Evolutionary conservation across 2,329 filamentous ascomycete species (phyloP), one percentile per base, ranked within the genome.

Genomic region (Fusarium transvaalense): DNA sequence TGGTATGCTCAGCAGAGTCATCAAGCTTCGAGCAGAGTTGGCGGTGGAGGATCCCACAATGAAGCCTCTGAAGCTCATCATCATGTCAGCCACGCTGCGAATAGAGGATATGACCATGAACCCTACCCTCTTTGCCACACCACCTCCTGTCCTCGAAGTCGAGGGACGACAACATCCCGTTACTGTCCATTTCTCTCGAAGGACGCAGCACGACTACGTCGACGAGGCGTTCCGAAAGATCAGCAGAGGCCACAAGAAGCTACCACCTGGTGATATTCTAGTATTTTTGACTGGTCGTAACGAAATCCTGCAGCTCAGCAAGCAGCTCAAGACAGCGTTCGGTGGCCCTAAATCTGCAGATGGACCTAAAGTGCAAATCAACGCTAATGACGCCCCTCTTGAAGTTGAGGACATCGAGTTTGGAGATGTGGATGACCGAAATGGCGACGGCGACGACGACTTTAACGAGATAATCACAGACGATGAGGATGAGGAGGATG

Each of bases 81-180:
- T 99, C 80, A 99, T 99, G 97, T 98, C 95, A 62, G 96, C 96
- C 42, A 99, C 96, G 3, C 84, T 99, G 34, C 87, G 94, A 61
- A 92, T 98, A 45, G 92, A 93, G 14, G 95, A 98, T 75, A 92
- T 99, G 72, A 93, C 93, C 0, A 88, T 93, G 75, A 98, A 99
- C 75, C 82, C 88, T 10, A 89, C 86, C 17, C 83, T 99, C 0
- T 99, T 99, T 78, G 83, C 89, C 6, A 85, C 83, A 0, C 86
- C 92, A 4, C 96, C 96, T 0, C 95, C 94, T 0, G 87, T 98
- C 2, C 85, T 99, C 2, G 89, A 97, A 76, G 92, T 94, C 0
- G 94, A 98, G 77, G 97, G 97, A 12, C 89, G 96, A 39, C 95
- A 99, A 75, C 95, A 93, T 76, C 89, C 92, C 4, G 96, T 99